Conservation (phyloP, 257 asterid genomes). For the Mentha longifolia region DNA sequence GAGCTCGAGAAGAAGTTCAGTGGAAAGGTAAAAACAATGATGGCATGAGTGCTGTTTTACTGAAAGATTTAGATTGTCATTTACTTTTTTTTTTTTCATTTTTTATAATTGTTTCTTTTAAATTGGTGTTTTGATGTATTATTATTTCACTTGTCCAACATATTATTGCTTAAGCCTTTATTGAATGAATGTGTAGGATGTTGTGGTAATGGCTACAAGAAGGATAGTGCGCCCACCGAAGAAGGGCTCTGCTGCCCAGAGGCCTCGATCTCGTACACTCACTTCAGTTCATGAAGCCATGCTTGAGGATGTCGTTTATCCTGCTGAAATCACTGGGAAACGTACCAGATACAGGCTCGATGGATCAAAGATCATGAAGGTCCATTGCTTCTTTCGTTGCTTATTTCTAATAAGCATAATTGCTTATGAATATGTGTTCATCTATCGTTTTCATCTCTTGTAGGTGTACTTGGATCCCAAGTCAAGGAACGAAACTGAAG, state of each 20-base stretch:
- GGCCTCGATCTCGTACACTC: slow-evolving; percentile 88
- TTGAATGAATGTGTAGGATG: slow-evolving; percentile 52
- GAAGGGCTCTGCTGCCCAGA: slow-evolving; percentile 87
- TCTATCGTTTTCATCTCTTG: background rate
- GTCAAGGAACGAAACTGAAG: slow-evolving; percentile 56
- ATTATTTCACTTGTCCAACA: background rate
- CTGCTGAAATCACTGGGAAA: slow-evolving; percentile 87
- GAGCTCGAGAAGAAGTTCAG: slow-evolving; percentile 97
- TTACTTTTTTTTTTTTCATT: no score
- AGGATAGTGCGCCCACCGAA: slow-evolving; percentile 87
- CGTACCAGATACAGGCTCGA: slow-evolving; percentile 68
- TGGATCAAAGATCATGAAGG: slow-evolving; percentile 93
- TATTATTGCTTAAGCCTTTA: background rate
- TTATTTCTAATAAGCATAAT: background rate
- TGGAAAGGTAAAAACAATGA: slow-evolving; percentile 67
- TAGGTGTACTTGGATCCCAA: slow-evolving; percentile 62
- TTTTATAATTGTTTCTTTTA: background rate
- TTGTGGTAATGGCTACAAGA: slow-evolving; percentile 72
- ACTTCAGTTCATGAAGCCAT: slow-evolving; percentile 87
- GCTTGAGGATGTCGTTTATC: slow-evolving; percentile 84
- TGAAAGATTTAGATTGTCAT: background rate
- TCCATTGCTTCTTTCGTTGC: background rate
- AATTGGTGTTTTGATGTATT: background rate
- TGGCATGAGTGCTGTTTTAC: background rate
- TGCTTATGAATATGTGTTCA: background rate